phyloP scores from a whole-genome alignment of 164 flowering plant genomes.

The Chimonanthus praecox region DNA sequence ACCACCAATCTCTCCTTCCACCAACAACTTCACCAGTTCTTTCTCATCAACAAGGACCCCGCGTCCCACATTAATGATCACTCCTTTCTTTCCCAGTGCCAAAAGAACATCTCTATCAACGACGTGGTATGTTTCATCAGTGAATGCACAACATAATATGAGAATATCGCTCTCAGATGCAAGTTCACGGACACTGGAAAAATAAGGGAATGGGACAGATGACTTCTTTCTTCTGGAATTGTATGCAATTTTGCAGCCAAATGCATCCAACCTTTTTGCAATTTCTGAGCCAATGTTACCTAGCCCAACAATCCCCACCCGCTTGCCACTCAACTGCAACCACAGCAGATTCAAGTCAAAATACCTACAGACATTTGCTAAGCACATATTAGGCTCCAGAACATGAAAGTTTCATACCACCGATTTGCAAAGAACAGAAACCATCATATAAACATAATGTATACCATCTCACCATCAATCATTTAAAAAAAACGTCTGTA shows the following conservation, averaged over 20 bases:
- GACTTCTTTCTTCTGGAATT: conserved; percentile 49
- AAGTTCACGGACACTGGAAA: conserved; percentile 38
- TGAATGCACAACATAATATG: conserved; percentile 53
- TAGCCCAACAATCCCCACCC: conserved; percentile 68
- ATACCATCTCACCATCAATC: no score
- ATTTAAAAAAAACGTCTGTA: no score
- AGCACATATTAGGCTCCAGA: no score
- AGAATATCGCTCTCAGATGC: conserved; percentile 52
- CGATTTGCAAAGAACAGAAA: no score
- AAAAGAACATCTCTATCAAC: conserved; percentile 45
- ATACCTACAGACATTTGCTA: no score
- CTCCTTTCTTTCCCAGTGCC: conserved; percentile 61
- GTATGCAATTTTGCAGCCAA: conserved; percentile 58
- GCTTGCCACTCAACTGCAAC: conserved; percentile 54
- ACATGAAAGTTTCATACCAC: no score
- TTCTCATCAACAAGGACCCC: conserved; percentile 55
- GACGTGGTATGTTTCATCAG: conserved; percentile 52
- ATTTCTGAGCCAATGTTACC: conserved; percentile 63
- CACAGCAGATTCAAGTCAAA: not conserved
- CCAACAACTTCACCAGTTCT: conserved; percentile 49
- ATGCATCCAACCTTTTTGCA: conserved; percentile 62
- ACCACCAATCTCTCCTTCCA: conserved; percentile 56
- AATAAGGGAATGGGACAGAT: conserved; percentile 37
- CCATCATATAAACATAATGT: no score
- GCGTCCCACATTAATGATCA: conserved; percentile 69